Conservation (phyloP, 148 eudicot species). For the Hydrangea macrophylla region DNA sequence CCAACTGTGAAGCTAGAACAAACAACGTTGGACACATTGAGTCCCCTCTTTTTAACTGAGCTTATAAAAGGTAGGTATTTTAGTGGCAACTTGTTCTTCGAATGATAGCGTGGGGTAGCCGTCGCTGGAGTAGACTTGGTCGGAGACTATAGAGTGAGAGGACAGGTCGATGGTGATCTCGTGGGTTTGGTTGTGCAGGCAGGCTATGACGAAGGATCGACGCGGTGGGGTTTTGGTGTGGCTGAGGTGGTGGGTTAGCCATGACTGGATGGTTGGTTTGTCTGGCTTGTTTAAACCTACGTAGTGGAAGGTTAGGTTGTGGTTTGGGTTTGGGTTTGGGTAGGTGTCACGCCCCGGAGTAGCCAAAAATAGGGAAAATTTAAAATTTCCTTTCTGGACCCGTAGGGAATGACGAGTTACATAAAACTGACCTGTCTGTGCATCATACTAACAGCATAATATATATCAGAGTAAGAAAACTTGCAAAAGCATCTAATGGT, state of each 20-base stretch:
- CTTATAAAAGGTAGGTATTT: conserved; percentile 29
- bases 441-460: too few relatives aligned
- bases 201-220: conserved; percentile 33
- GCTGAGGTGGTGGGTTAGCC: conserved; percentile 12
- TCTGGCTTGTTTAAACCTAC: conserved; percentile 51
- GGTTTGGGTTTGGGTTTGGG: neutral
- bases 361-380: too few relatives aligned
- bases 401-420: too few relatives aligned
- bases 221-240: conserved; percentile 22
- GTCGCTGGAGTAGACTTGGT: conserved; percentile 27
- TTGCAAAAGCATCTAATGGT: too few relatives aligned
- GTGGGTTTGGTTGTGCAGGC: conserved; percentile 27
- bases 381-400: too few relatives aligned
- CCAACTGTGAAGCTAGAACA: conserved; percentile 32
- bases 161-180: conserved; percentile 35
- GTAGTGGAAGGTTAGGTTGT: conserved; percentile 38
- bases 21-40: conserved; percentile 32
- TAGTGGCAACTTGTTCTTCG: conserved; percentile 31
- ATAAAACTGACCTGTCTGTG: too few relatives aligned
- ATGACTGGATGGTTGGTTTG: conserved; percentile 23
- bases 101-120: conserved; percentile 38
- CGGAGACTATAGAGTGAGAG: conserved; percentile 13
- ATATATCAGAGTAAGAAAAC: too few relatives aligned
- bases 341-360: too few relatives aligned
- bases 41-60: conserved; percentile 39